These are phyloP conservation scores for Fraxinus nigra DNA, from an alignment of 305 asterid species.

Conservation along the genomic window DNA sequence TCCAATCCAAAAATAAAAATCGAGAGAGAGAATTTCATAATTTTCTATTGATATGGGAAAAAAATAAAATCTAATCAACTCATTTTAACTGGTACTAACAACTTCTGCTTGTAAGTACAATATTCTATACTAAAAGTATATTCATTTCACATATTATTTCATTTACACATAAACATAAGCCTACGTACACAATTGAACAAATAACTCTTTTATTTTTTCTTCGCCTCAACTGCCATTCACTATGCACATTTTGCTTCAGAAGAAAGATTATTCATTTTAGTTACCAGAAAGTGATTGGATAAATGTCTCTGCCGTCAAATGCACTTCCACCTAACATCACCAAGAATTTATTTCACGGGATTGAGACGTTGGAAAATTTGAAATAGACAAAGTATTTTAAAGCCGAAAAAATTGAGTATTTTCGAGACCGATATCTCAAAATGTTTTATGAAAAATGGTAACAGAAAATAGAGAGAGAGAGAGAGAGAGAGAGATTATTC, in stretches of 20 bases:
- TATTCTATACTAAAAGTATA: not conserved
- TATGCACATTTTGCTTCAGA: slow-evolving; percentile 38
- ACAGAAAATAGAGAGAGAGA: not conserved
- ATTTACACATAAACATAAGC: slow-evolving; percentile 24
- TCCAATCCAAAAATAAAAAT: not conserved
- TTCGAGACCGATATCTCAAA: not conserved
- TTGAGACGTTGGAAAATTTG: not conserved
- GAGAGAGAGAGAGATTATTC: slow-evolving; percentile 30
- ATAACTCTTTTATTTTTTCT: not conserved
- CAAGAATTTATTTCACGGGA: slow-evolving; percentile 22
- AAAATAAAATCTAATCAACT: not conserved
- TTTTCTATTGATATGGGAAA: not conserved
- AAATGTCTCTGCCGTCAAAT: slow-evolving; percentile 14
- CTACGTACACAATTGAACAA: slow-evolving; percentile 7
- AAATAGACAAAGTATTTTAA: not conserved
- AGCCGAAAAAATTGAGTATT: not conserved
- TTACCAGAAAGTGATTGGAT: slow-evolving; percentile 10
- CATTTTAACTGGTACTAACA: not conserved
- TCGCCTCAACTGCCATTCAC: slow-evolving; percentile 6
- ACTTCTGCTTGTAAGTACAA: not conserved
- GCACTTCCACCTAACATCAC: slow-evolving; percentile 22
- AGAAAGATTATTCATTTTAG: slow-evolving; percentile 7
- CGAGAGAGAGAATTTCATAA: not conserved
- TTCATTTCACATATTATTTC: slow-evolving; percentile 17
- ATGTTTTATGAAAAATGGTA: not conserved